phyloP scores from a whole-genome alignment of 257 asterid species.

The Leptodermis oblonga region DNA sequence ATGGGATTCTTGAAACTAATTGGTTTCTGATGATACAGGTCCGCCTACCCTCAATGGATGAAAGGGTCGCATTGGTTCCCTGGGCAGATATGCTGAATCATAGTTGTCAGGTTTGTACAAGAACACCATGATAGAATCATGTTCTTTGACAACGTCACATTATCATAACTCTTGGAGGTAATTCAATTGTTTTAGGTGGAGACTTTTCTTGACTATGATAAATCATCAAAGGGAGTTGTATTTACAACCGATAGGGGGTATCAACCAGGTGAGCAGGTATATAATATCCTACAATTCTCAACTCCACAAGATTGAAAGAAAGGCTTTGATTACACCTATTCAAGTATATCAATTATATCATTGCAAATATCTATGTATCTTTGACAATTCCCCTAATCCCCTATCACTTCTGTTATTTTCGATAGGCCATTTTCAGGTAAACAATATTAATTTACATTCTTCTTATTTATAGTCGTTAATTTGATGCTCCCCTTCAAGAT shows the following conservation, averaged over 20 bases:
- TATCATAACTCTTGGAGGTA: slow-evolving; percentile 17
- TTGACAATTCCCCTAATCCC: neutral
- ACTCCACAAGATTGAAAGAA: slow-evolving; percentile 1
- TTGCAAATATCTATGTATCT: neutral
- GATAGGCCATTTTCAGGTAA: neutral
- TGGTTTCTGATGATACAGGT: slow-evolving; percentile 39
- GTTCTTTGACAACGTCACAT: slow-evolving; percentile 11
- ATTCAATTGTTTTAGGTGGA: slow-evolving; percentile 49
- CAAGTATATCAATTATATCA: neutral
- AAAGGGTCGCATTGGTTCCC: slow-evolving; percentile 90
- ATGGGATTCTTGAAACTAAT: neutral
- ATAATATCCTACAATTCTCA: slow-evolving; percentile 12
- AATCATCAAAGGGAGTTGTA: slow-evolving; percentile 81
- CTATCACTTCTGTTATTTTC: neutral
- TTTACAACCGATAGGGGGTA: slow-evolving; percentile 86
- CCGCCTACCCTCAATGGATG: slow-evolving; percentile 84
- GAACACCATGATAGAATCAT: slow-evolving; percentile 7
- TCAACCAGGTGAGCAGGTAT: slow-evolving; percentile 99
- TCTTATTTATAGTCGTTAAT: neutral
- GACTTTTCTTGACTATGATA: slow-evolving; percentile 87
- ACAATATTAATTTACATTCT: neutral
- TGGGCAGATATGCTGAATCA: slow-evolving; percentile 99
- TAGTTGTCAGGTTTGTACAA: slow-evolving; percentile 61
- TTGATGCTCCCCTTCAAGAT: neutral
- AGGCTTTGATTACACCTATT: neutral